A percentile compares a stretch with the other conserved stretches of the same genome.
Evolutionary conservation across 495 filamentous ascomycete species (phyloP).

Genomic region (Penicillium pulvis): DNA sequence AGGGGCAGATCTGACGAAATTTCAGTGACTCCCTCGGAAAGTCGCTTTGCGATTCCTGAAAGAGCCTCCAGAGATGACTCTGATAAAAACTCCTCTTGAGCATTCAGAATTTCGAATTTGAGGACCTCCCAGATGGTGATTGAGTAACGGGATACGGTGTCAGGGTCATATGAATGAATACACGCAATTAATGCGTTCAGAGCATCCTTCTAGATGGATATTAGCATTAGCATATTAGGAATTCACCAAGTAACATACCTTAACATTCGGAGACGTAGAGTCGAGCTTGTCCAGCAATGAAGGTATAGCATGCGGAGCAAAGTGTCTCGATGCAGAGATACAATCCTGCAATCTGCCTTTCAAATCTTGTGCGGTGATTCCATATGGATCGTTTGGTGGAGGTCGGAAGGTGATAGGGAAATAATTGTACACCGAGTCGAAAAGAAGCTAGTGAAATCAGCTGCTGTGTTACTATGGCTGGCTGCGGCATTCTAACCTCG

Average conservation of each 20-base stretch:
- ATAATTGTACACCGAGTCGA: slow-evolving; percentile 77
- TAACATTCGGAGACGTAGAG: slow-evolving; percentile 72
- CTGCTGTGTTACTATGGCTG: neutral
- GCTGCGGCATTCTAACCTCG: slow-evolving; percentile 50
- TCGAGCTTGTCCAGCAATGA: slow-evolving; percentile 75
- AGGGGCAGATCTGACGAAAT: slow-evolving; percentile 54
- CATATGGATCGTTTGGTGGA: slow-evolving; percentile 73
- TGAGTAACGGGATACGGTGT: slow-evolving; percentile 67
- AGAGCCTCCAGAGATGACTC: slow-evolving; percentile 59
- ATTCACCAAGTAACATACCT: slow-evolving; percentile 44
- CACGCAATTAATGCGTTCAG: slow-evolving; percentile 66
- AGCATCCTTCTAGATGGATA: slow-evolving; percentile 60
- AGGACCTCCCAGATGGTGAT: slow-evolving; percentile 72
- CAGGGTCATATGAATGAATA: slow-evolving; percentile 59
- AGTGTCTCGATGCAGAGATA: slow-evolving; percentile 66
- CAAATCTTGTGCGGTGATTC: slow-evolving; percentile 72
- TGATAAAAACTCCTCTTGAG: slow-evolving; percentile 70
- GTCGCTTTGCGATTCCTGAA: slow-evolving; percentile 55
- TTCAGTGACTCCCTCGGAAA: slow-evolving; percentile 55
- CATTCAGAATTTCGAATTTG: slow-evolving; percentile 76
- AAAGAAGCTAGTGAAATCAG: slow-evolving; percentile 56
- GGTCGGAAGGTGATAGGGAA: slow-evolving; percentile 79
- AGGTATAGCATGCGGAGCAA: slow-evolving; percentile 70
- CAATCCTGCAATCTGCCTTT: slow-evolving; percentile 71
- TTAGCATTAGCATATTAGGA: slow-evolving; percentile 28